phyloP scores from a whole-genome alignment of 176 grass and related monocot species.

The Luzula sylvatica region DNA sequence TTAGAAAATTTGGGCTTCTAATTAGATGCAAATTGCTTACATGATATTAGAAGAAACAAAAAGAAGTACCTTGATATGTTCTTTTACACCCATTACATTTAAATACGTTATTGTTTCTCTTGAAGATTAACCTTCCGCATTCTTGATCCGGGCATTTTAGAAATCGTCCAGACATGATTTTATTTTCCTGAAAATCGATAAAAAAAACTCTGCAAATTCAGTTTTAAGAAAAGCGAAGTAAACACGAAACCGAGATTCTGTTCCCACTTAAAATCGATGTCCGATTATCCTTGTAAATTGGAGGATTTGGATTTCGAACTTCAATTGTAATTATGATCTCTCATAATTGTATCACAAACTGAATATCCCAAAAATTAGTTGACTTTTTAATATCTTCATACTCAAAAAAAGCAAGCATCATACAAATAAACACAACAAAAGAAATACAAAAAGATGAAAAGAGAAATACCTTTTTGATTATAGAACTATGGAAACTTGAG shows the following conservation, averaged over 20 bases:
- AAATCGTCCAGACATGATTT: slow-evolving; percentile 15
- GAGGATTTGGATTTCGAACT: too few species aligned
- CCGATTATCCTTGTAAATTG: too few species aligned
- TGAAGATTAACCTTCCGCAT: slow-evolving; percentile 2
- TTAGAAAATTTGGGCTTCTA: not conserved
- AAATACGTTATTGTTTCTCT: not conserved
- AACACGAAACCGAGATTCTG: too few species aligned
- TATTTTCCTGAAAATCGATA: too few species aligned
- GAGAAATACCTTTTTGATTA: slow-evolving; percentile 16
- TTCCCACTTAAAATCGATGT: too few species aligned
- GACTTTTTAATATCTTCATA: slow-evolving; percentile 1
- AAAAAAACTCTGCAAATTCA: too few species aligned
- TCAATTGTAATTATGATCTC: too few species aligned
- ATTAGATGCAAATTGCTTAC: not conserved
- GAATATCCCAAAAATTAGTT: not conserved
- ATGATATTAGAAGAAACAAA: not conserved
- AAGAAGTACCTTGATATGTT: slow-evolving; percentile 13
- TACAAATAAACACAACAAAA: not conserved
- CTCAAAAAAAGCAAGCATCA: not conserved
- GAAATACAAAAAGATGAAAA: not conserved
- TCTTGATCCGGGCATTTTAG: slow-evolving; percentile 15
- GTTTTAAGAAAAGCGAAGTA: too few species aligned
- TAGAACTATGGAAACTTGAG: not conserved
- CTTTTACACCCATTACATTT: slow-evolving; percentile 10
- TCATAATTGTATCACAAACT: too few species aligned